Evolutionary conservation across 2,329 filamentous ascomycete genomes (phyloP).

Genomic region (Colletotrichum truncatum): DNA sequence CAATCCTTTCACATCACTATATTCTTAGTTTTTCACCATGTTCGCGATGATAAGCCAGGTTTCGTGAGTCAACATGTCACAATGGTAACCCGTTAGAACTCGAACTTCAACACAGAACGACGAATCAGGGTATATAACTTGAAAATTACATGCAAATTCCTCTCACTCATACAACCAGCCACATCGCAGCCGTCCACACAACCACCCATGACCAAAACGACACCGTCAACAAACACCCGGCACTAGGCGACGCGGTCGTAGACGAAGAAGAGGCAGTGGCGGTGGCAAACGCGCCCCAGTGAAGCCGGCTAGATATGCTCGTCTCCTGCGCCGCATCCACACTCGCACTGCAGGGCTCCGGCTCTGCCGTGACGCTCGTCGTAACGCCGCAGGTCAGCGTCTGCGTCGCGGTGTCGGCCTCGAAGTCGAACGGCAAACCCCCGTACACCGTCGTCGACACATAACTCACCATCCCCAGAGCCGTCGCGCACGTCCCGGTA

Average conservation of each 20-base stretch:
- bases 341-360: constrained; percentile 5
- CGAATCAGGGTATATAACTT: too few relatives aligned
- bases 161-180: too few relatives aligned
- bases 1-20: too few relatives aligned
- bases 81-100: too few relatives aligned
- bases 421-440: neutral
- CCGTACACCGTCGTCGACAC: constrained; percentile 6
- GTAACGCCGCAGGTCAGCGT: neutral
- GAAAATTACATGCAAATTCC: too few relatives aligned
- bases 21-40: too few relatives aligned
- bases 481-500: constrained; percentile 1
- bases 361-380: neutral
- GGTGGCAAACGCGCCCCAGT: constrained; percentile 21
- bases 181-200: too few relatives aligned
- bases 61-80: too few relatives aligned
- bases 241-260: constrained; percentile 33
- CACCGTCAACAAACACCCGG: too few relatives aligned
- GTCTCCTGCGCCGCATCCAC: neutral
- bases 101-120: too few relatives aligned
- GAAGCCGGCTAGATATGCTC: constrained; percentile 9
- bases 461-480: neutral
- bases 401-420: neutral
- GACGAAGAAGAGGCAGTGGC: constrained; percentile 38
- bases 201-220: too few relatives aligned
- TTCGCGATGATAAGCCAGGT: too few relatives aligned